Base-by-base conservation (phyloP, 495 filamentous ascomycete genomes). In the Penicillium canariense region DNA sequence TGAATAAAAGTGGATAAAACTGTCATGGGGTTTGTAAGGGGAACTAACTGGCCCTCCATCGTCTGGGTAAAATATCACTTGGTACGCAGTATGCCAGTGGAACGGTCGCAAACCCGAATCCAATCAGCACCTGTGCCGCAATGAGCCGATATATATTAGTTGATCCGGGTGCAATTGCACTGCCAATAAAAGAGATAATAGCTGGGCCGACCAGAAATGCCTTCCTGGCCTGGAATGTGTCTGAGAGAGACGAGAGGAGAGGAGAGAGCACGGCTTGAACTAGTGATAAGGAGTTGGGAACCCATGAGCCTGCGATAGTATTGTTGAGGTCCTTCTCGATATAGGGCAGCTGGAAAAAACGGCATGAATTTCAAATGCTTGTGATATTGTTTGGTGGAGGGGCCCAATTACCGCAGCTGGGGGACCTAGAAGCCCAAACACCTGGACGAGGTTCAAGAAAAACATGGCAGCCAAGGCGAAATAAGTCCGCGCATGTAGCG, bases 61-160 rank as follows among this genome's bases (percentile, higher is more conserved):
- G 50, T 39, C 54, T 40, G 2, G 54, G 54, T 11, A 56, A 18
- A 17, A 56, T 56, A 31, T 56, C 54, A 49, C 54, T 56, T 4
- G 54, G 54, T 0, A 56, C 47, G 26, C 54, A 56, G 17, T 56
- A 56, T 30, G 54, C 54, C 39, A 56, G 30, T 3, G 54, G 54
- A 3, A 56, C 54, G 10, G 54, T 56, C 27, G 54, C 54, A 36
- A 56, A 56, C 2, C 54, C 54, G 12, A 56, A 50, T 18, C 54
- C 54, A 17, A 56, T 50, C 23, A 56, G 26, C 18, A 56, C 38
- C 38, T 56, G 54, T 4, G 54, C 39, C 11, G 36, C 54, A 10
- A 56, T 50, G 5, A 56, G 28, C 11, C 54, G 38, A 12, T 56
- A 56, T 17, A 56, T 56, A 30, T 30, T 46, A 30, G 12, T 23